Base-by-base conservation (phyloP, 768 basidiomycete species). In the Filobasidium floriforme region DNA sequence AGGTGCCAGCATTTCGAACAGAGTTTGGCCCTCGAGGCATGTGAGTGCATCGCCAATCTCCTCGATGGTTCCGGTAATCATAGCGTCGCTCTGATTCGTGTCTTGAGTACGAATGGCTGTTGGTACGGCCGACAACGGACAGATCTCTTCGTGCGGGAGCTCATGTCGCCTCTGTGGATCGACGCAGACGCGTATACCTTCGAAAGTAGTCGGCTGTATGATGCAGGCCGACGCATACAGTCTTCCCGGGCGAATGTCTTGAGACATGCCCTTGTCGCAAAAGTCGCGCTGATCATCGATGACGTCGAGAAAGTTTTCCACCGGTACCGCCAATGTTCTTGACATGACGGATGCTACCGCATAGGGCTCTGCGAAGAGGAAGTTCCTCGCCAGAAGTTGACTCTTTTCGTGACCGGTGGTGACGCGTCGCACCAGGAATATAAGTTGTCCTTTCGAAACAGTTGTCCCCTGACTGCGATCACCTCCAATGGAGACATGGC, bases 131-230 rank as follows among this genome's bases (percentile, higher is more conserved):
- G 61, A 60, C 29, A 76, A 59, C 40, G 61, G 49, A 59, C 75
- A 75, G 6, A 79, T 37, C 66, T 79, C 77, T 26, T 74, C 66
- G 72, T 76, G 74, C 1, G 79, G 79, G 29, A 80, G 63, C 54
- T 74, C 72, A 54, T 73, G 70, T 59, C 79, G 69, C 44, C 72
- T 71, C 29, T 69, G 65, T 37, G 68, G 65, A 28, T 76, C 79
- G 18, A 76, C 71, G 7, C 76, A 67, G 60, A 80, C 72, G 32
- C 72, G 71, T 11, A 80, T 70, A 19, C 77, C 79, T 41, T 78
- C 77, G 63, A 78, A 78, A 3, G 79, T 77, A 0, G 78, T 75
- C 12, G 79, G 75, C 61, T 79, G 79, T 19, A 77, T 73, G 59
- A 79, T 72, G 2, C 73, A 74, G 1, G 77, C 73, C 6, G 76